Evolutionary conservation across 306 rosid genomes (phyloP), one percentile per base, ranked within the genome.

Genomic region (Vigna unguiculata): DNA sequence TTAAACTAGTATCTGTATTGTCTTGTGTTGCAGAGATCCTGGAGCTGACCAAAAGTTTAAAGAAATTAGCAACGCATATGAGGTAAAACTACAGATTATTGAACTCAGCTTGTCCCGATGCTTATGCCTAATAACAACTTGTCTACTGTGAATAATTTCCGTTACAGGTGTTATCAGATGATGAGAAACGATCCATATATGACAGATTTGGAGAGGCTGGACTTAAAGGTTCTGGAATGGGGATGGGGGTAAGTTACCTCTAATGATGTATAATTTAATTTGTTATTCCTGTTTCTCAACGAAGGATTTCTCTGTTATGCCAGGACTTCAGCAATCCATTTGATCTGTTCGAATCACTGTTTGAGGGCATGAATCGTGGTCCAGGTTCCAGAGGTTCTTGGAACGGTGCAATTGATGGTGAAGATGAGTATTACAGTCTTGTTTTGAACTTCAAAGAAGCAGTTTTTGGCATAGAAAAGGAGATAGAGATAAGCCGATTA

Each of bases 171-270:
- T 86, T 93, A 78, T 93, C 98, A 25, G 98, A 93, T 81, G 98
- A 91, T 80, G 98, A 93, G 84, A 93, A 93, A 64, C 85, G 91
- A 71, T 87, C 97, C 6, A 78, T 93, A 53, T 93, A 93, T 77
- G 98, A 93, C 85, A 90, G 79, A 82, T 93, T 84, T 81, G 98
- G 98, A 82, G 98, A 93, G 90, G 96, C 97, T 73, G 98, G 98
- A 79, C 89, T 93, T 74, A 93, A 91, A 82, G 98, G 98, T 59
- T 88, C 97, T 74, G 93, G 93, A 69, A 80, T 87, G 83, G 96
- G 96, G 85, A 86, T 59, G 74, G 96, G 96, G 89, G 98, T 93
- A 77, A 85, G 98, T 85, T 82, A 49, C 76, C 77, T 72, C 40
- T 38, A 11, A 66, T 63, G 59, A 61, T 53, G 46, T 22, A 55